phyloP scores from a whole-genome alignment of 306 rosid species.

The Cicer bijugum region DNA sequence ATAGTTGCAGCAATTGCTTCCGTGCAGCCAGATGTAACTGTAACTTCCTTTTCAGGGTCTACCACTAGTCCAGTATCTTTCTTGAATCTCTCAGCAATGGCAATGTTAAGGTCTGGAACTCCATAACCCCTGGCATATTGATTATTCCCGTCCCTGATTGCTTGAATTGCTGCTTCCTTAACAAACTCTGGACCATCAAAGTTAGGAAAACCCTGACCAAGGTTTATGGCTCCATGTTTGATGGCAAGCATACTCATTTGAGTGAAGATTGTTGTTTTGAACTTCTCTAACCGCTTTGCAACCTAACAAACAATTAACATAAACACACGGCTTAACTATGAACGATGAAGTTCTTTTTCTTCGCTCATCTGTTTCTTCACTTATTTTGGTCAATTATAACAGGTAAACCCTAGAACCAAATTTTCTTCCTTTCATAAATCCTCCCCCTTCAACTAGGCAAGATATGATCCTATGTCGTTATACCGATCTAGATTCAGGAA shows the following conservation, averaged over 20 bases:
- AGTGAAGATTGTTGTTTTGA: constrained; percentile 88
- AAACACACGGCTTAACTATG: background rate
- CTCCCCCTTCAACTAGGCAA: constrained; percentile 5
- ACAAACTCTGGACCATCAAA: constrained; percentile 94
- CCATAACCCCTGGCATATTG: constrained; percentile 90
- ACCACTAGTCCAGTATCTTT: constrained; percentile 74
- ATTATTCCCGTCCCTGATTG: constrained; percentile 81
- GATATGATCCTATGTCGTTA: constrained; percentile 16
- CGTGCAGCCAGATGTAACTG: constrained; percentile 88
- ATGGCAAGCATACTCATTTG: constrained; percentile 86
- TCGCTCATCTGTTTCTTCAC: background rate
- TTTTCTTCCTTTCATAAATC: background rate
- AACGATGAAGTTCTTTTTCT: background rate
- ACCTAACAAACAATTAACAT: constrained; percentile 53
- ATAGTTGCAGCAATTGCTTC: constrained; percentile 95
- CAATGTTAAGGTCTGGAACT: constrained; percentile 74
- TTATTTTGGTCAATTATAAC: background rate
- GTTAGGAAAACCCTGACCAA: constrained; percentile 95
- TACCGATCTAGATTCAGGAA: background rate
- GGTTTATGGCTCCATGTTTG: constrained; percentile 87
- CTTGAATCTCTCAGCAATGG: constrained; percentile 82
- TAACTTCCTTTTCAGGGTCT: constrained; percentile 83
- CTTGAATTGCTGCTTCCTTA: constrained; percentile 94
- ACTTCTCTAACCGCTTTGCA: constrained; percentile 89
- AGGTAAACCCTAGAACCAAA: constrained; percentile 27